phyloP scores from a whole-genome alignment of 345 rosid species.

The Dipteronia sinensis region DNA sequence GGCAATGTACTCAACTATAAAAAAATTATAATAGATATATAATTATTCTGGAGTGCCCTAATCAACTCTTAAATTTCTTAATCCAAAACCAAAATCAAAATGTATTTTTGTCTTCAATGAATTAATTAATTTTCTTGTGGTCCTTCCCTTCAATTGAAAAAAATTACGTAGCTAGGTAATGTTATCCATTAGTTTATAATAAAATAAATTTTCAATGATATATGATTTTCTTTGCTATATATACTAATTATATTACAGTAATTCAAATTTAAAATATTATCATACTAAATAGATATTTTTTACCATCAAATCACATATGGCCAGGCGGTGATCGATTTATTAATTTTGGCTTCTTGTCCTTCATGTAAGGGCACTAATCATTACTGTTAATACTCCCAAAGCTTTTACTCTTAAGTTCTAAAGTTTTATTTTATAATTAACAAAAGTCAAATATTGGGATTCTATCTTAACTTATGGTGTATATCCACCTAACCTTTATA shows the following conservation, averaged over 20 bases:
- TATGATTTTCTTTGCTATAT: conserved; percentile 7
- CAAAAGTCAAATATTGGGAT: not conserved
- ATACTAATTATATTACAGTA: too few species aligned
- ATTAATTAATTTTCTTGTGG: conserved; percentile 15
- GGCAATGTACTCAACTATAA: not conserved
- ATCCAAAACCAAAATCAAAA: not conserved
- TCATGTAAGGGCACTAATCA: not conserved
- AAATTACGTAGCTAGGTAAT: not conserved
- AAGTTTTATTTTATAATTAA: not conserved
- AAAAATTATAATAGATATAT: too few species aligned
- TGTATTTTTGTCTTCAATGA: not conserved
- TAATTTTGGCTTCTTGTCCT: conserved; percentile 7
- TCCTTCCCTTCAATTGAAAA: not conserved
- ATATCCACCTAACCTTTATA: not conserved
- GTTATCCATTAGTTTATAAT: conserved; percentile 13
- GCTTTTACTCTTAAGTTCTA: not conserved
- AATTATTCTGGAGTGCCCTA: not conserved
- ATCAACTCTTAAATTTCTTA: not conserved
- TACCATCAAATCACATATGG: too few species aligned
- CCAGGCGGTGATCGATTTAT: not conserved
- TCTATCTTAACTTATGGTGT: not conserved
- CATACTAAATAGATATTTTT: too few species aligned
- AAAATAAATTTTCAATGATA: not conserved
- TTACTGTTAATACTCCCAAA: not conserved
- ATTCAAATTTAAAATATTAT: too few species aligned